Evolutionary conservation across 2,329 filamentous ascomycete species (phyloP), one percentile per base, ranked within the genome.

Genomic region (Apiospora sp.): DNA sequence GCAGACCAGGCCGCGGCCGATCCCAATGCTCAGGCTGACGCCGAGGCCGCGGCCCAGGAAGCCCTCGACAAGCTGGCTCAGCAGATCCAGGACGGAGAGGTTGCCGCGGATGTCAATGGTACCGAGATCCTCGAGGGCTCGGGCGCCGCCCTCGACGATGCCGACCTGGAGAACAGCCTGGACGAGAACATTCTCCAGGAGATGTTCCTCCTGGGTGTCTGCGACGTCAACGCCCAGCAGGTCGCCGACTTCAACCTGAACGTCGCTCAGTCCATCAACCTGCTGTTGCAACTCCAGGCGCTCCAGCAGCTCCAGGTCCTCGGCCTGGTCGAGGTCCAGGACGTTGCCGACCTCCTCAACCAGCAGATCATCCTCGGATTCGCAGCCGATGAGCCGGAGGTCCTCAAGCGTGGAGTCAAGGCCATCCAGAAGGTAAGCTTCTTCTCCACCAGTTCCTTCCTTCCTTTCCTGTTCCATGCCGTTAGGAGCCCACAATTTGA

Each of bases 261-360:
- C n/a, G n/a, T 79, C 24, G 61, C 48, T 49, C 75, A 76, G 73
- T 72, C 79, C 73, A 75, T 79, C 44, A 76, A 80, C 72, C 75
- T 80, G 7, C 74, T 80, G 30, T 75, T 78, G 49, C 79, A 79
- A 48, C 77, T 80, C 24, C 78, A 80, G 70, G 78, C 79, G 27
- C 72, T 79, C 24, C 71, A 73, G 13, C 79, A 80, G 49, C 76
- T 79, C 44, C 74, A 79, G 71, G 72, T 73, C 22, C 77, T 80
- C 37, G 79, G 78, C 19, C 61, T 79, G 37, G 73, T 80, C 74
- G 34, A 41, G 58, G 34, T 41, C 34, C 58, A 64, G 10, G 58
- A 64, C 19, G 58, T 64, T 8, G 58, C 58, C 37, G 77, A 77
- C 67, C 73, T 80, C 10, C 67, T 80, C 12, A 76, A 77, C 48